Evolutionary conservation across 2,329 filamentous ascomycete genomes (phyloP).

Genomic region (Plectosphaerella sp.): DNA sequence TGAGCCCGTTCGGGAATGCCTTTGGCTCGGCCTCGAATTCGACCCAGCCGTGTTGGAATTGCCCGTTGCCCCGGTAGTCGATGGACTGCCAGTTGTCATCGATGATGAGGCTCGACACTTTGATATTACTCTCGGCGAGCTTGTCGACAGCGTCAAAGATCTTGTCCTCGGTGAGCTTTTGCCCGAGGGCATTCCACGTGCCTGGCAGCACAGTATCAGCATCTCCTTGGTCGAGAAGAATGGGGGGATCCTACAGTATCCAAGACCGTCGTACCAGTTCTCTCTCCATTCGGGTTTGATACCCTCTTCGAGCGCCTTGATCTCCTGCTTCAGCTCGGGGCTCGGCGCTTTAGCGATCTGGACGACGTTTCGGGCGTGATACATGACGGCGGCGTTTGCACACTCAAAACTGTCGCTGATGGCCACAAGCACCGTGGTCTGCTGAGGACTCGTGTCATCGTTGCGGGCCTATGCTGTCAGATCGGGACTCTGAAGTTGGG

Average conservation of each 20-base stretch:
- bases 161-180: slow-evolving; percentile 75
- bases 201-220: slow-evolving; percentile 27
- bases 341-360: slow-evolving; percentile 35
- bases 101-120: slow-evolving; percentile 82
- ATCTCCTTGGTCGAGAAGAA: neutral
- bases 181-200: slow-evolving; percentile 93
- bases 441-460: slow-evolving; percentile 54
- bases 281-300: slow-evolving; percentile 67
- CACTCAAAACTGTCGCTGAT: slow-evolving; percentile 69
- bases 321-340: slow-evolving; percentile 39
- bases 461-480: slow-evolving; percentile 48
- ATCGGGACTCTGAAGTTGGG: slow-evolving; percentile 8
- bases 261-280: slow-evolving; percentile 87
- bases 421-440: slow-evolving; percentile 63
- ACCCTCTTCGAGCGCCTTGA: slow-evolving; percentile 39
- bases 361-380: slow-evolving; percentile 72
- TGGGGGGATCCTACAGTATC: slow-evolving; percentile 63
- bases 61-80: slow-evolving; percentile 43
- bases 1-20: slow-evolving; percentile 77
- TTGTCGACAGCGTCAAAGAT: slow-evolving; percentile 70
- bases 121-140: slow-evolving; percentile 67
- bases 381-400: slow-evolving; percentile 77
- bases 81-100: slow-evolving; percentile 96
- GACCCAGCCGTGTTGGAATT: slow-evolving; percentile 64
- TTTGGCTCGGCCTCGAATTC: slow-evolving; percentile 80